A percentile compares a stretch with the other conserved stretches of the same genome.
Conservation (phyloP, 352 stramenopile genomes). For the Halophytophthora polymorphica region DNA sequence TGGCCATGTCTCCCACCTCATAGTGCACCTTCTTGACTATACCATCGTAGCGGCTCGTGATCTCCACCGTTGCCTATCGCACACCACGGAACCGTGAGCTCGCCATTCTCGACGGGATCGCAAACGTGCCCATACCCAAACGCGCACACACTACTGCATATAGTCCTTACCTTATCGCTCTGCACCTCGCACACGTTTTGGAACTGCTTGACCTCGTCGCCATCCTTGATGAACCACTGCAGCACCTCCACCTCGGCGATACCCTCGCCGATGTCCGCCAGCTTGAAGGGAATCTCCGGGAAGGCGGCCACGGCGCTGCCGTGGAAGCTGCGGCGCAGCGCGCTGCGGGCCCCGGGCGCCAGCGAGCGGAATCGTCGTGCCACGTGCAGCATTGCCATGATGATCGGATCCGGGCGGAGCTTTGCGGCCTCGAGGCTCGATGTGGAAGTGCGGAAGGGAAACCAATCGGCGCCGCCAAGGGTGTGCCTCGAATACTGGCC, state of each 20-base stretch:
- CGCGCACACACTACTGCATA: too few species aligned
- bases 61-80: slow-evolving; percentile 92
- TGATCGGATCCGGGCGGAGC: background rate
- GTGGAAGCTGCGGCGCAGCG: slow-evolving; percentile 37
- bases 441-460: slow-evolving; percentile 14
- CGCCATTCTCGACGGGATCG: too few species aligned
- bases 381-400: slow-evolving; percentile 10
- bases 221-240: slow-evolving; percentile 96
- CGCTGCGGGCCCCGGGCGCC: background rate
- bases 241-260: slow-evolving; percentile 98
- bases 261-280: slow-evolving; percentile 98
- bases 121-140: too few species aligned
- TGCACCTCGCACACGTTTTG: slow-evolving; percentile 98
- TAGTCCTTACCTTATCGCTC: slow-evolving; percentile 96
- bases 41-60: slow-evolving; percentile 97
- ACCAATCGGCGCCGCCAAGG: too few species aligned
- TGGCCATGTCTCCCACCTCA: slow-evolving; percentile 93
- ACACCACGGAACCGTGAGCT: too few species aligned
- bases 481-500: slow-evolving; percentile 13
- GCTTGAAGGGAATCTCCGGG: slow-evolving; percentile 86
- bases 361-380: slow-evolving; percentile 5
- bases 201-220: slow-evolving; percentile 93
- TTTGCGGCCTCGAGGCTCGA: slow-evolving; percentile 4
- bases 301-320: slow-evolving; percentile 33
- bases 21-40: slow-evolving; percentile 92